Percentiles rank a stretch among this genome's conserved stretches.
Evolutionary conservation across 306 rosid species (phyloP).

Genomic region (Rosa chinensis): DNA sequence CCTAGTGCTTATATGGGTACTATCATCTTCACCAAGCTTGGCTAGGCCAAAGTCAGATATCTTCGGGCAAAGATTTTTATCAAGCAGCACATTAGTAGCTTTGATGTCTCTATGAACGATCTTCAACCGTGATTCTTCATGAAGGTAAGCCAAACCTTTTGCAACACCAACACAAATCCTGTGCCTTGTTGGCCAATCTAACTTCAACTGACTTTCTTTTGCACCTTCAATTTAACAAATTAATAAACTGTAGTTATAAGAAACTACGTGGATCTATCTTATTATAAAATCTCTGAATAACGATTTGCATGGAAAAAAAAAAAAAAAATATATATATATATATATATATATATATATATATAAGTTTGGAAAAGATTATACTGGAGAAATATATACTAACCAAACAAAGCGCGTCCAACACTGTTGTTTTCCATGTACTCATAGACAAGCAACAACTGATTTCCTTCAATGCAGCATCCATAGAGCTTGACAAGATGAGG

Average conservation of each 20-base stretch:
- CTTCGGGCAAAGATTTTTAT: too few species aligned
- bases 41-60: too few species aligned
- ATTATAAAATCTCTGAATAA: neutral
- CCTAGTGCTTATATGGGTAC: neutral
- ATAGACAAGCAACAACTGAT: slow-evolving; percentile 34
- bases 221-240: neutral
- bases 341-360: neutral
- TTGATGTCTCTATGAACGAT: slow-evolving; percentile 30
- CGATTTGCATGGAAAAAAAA: neutral
- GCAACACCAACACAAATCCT: slow-evolving; percentile 66
- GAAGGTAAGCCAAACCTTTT: slow-evolving; percentile 71
- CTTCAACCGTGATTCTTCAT: slow-evolving; percentile 75
- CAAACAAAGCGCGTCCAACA: slow-evolving; percentile 29
- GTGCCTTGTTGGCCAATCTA: slow-evolving; percentile 70
- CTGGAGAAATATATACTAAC: slow-evolving; percentile 14
- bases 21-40: too few species aligned
- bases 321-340: neutral
- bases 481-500: slow-evolving; percentile 3
- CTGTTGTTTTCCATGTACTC: slow-evolving; percentile 38
- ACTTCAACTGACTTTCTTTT: slow-evolving; percentile 9
- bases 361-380: too few species aligned
- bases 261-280: slow-evolving; percentile 34
- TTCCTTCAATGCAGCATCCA: slow-evolving; percentile 40
- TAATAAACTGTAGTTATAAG: too few species aligned
- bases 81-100: too few species aligned